Percentiles rank a stretch among this genome's conserved stretches.
phyloP scores from a whole-genome alignment of 2,329 filamentous ascomycete species.

The Cordyceps farinosa region DNA sequence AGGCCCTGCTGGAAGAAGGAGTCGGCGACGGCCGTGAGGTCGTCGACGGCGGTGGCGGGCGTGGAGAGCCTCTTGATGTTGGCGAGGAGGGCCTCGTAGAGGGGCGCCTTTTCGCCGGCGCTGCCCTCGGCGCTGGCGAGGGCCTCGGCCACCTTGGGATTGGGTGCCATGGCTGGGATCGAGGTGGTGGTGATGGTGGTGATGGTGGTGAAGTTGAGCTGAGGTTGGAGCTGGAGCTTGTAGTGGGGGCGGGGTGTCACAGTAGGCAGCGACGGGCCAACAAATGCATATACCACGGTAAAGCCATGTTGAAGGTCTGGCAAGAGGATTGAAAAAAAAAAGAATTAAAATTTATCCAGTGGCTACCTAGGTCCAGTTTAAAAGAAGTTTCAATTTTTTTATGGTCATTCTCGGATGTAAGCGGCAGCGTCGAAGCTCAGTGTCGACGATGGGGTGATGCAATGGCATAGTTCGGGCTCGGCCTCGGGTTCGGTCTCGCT shows the following conservation, averaged over 20 bases:
- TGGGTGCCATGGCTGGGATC: conserved; percentile 34
- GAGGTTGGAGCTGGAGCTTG: conserved; percentile 10
- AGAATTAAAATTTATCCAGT: no score
- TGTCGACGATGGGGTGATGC: not conserved
- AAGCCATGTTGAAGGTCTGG: no score
- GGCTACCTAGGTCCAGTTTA: no score
- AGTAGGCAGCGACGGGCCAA: conserved; percentile 9
- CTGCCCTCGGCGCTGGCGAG: conserved; percentile 39
- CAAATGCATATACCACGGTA: no score
- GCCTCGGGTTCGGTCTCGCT: conserved; percentile 6
- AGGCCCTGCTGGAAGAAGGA: conserved; percentile 65
- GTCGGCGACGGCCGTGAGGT: conserved; percentile 66
- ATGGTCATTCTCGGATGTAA: not conserved
- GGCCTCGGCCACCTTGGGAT: conserved; percentile 40
- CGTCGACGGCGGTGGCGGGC: conserved; percentile 39
- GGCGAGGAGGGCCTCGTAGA: conserved; percentile 45
- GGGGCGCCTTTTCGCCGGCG: conserved; percentile 40
- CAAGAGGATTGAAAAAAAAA: no score
- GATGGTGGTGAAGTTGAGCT: conserved; percentile 18
- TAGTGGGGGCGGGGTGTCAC: conserved; percentile 11
- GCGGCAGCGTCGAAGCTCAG: not conserved
- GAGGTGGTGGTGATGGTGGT: conserved; percentile 19
- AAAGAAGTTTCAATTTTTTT: no score
- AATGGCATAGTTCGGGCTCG: not conserved
- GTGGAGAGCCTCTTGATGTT: conserved; percentile 41